These are phyloP conservation scores for Schwanniomyces vanrijiae DNA, from an alignment of 805 yeast species.

Conservation along the genomic window DNA sequence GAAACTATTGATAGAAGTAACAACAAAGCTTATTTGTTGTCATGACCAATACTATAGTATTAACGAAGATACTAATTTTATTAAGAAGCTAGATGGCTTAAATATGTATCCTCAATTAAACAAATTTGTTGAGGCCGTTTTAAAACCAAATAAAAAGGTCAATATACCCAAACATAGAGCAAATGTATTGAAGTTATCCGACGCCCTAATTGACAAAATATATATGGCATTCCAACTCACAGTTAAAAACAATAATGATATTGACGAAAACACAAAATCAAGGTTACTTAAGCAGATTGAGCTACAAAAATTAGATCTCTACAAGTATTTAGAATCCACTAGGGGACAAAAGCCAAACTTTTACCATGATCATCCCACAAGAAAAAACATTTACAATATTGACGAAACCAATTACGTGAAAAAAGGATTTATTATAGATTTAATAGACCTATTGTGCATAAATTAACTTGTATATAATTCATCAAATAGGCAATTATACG, in stretches of 20 bases:
- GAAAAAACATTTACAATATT: constrained; percentile 10
- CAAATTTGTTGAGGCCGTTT: constrained; percentile 12
- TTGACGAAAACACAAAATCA: background rate
- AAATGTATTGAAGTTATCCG: constrained; percentile 20
- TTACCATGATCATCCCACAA: constrained; percentile 4
- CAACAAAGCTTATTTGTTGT: constrained; percentile 12
- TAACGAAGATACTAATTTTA: constrained; percentile 4
- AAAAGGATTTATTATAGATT: constrained; percentile 20
- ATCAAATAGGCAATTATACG: background rate
- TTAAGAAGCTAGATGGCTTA: constrained; percentile 5
- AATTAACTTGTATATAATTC: background rate
- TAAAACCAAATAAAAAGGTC: constrained; percentile 2
- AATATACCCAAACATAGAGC: constrained; percentile 12
- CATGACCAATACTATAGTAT: constrained; percentile 14
- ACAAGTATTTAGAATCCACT: constrained; percentile 2
- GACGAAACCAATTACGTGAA: constrained; percentile 23
- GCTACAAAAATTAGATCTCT: background rate
- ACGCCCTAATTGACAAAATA: constrained; percentile 14
- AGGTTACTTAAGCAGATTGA: background rate
- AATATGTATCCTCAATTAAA: constrained; percentile 12
- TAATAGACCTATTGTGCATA: constrained; percentile 10
- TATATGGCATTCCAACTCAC: constrained; percentile 13
- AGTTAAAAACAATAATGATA: constrained; percentile 4
- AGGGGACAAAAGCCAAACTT: constrained; percentile 6
- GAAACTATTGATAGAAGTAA: constrained; percentile 10